Evolutionary conservation across 192 early-diverging fungal species (phyloP), one percentile per base, ranked within the genome.

Genomic region (Coemansia sp.): DNA sequence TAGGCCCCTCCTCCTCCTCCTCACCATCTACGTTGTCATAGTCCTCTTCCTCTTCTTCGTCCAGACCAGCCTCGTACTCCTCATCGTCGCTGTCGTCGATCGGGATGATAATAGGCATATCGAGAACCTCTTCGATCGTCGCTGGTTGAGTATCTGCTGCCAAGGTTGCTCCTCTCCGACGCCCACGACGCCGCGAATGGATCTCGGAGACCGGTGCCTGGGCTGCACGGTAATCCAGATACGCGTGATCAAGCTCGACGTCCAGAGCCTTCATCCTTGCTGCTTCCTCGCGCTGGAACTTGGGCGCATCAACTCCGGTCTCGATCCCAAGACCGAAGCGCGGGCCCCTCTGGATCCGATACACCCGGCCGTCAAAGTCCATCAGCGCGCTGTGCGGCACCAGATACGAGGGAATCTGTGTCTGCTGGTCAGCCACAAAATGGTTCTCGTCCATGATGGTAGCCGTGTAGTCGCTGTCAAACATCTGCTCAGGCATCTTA

Each of bases 401-500:
- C 23, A 84, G 65, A 59, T 92, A 87, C 13, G 91, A 86, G 3
- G 89, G 79, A 38, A 89, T 79, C 57, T 91, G 88, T 8, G 86
- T 86, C 33, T 86, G 73, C 53, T 88, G 86, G 64, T 92, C 91
- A 9, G 89, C 82, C 33, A 92, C 86, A 61, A 83, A 83, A 29
- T 81, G 82, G 59, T 89, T 82, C 15, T 81, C 81, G 54, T 88
- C 84, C 68, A 86, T 81, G 11, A 83, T 81, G n/a, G 89, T 84
- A 11, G 85, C 79, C 4, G 83, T 80, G 59, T 90, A 92, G 61
- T 95, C 93, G 19, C 75, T 85, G 62, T 82, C 78, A 81, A 91
- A 91, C 60, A 90, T 87, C 60, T 95, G 93, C 50, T 91, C 90
- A 13, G 77, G 70, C 83, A 87, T 87, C 4, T 67, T 70, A 40